These are phyloP conservation scores for Prorocentrum cordatum DNA, from an alignment of 169 alveolate genomes.

Conservation along the genomic window DNA sequence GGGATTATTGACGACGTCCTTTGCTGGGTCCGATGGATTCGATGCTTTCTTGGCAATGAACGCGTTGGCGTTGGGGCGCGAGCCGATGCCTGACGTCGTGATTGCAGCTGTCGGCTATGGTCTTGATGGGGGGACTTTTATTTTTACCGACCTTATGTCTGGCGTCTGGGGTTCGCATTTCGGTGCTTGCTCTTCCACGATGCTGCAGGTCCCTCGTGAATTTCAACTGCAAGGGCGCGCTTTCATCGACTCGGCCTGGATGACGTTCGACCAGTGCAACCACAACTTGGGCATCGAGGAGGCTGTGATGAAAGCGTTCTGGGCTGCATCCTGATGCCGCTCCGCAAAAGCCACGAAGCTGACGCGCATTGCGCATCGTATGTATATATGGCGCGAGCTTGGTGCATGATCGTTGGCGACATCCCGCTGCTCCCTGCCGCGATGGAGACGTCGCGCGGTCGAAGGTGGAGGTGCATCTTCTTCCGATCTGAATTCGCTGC, in stretches of 20 bases:
- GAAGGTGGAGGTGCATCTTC: neutral
- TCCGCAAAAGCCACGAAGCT: slow-evolving; percentile 1
- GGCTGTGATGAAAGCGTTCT: neutral
- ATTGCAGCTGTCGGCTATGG: neutral
- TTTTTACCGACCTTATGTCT: neutral
- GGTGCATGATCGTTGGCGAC: slow-evolving; percentile 4
- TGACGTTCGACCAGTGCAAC: neutral
- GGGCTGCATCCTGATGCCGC: neutral
- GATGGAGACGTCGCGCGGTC: neutral
- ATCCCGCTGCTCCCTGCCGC: neutral
- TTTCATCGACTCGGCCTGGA: neutral
- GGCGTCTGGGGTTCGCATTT: neutral
- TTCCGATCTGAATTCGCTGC: neutral
- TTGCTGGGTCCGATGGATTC: too few relatives aligned
- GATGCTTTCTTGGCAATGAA: too few relatives aligned
- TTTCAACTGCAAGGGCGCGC: neutral
- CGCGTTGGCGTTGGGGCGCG: neutral
- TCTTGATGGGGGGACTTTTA: neutral
- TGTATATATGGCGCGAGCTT: neutral
- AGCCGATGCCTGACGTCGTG: neutral
- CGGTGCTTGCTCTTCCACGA: neutral
- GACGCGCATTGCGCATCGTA: neutral
- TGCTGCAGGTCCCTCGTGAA: neutral
- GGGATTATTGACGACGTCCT: too few relatives aligned
- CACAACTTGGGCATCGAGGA: neutral